These are phyloP conservation scores for Cetradonia linearis DNA, from an alignment of 495 filamentous ascomycete species.

Conservation along the genomic window DNA sequence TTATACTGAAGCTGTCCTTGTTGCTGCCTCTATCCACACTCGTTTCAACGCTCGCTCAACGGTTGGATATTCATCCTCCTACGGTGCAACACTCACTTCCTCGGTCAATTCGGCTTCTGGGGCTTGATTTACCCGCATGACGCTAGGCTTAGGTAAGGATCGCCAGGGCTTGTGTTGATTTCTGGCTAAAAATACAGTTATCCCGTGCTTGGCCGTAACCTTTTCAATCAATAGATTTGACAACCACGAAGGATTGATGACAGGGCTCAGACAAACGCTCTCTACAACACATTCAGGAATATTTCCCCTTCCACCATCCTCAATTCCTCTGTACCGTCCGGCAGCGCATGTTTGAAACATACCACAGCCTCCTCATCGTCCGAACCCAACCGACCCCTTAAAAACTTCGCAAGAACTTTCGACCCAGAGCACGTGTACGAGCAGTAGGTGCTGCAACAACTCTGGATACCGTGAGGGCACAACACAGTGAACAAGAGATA, in stretches of 20 bases:
- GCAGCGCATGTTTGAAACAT: background rate
- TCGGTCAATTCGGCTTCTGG: background rate
- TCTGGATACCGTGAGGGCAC: background rate
- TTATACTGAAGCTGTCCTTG: background rate
- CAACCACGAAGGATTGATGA: background rate
- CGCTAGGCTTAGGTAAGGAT: background rate
- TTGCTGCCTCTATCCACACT: background rate
- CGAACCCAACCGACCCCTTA: conserved; percentile 1
- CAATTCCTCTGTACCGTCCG: background rate
- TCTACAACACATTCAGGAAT: background rate
- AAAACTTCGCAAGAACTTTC: background rate
- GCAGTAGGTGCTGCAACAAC: background rate
- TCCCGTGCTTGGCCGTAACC: background rate
- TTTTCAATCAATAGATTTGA: background rate
- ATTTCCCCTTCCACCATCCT: no score
- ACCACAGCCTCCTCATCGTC: background rate
- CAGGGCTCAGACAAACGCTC: background rate
- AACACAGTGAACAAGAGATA: background rate
- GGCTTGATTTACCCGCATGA: background rate
- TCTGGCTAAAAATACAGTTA: background rate
- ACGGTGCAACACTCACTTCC: background rate
- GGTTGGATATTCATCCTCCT: background rate
- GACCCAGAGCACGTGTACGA: background rate
- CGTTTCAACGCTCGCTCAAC: background rate
- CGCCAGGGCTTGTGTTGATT: background rate